Evolutionary conservation across 768 basidiomycete genomes (phyloP).

Genomic region (Pholiota microspora): DNA sequence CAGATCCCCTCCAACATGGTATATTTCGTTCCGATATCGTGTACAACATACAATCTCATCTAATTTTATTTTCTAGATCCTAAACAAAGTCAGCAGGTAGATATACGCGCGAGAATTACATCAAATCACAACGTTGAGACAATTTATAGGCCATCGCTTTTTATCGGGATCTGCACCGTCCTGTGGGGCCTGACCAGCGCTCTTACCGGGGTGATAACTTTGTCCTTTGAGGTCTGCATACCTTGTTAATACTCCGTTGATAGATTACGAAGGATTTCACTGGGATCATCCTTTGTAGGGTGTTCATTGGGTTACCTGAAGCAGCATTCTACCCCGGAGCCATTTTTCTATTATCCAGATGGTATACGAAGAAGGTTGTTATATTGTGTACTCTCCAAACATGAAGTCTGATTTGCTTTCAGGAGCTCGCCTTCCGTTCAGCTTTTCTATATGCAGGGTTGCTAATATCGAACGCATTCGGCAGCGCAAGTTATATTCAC

Average conservation of each 20-base stretch:
- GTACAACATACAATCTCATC: no score
- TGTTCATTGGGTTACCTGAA: conserved; percentile 66
- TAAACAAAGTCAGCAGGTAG: conserved; percentile 55
- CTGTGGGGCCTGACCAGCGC: conserved; percentile 64
- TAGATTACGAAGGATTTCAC: conserved; percentile 54
- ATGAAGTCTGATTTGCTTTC: no score
- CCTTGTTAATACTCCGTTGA: no score
- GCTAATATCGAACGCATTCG: conserved; percentile 66
- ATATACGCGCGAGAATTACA: neutral
- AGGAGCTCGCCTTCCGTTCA: conserved; percentile 68
- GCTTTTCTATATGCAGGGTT: conserved; percentile 60
- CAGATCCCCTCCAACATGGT: conserved; percentile 72
- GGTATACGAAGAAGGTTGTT: conserved; percentile 57
- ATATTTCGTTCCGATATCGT: neutral
- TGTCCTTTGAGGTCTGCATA: no score
- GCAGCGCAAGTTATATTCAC: conserved; percentile 45
- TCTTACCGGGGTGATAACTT: conserved; percentile 67
- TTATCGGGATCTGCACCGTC: conserved; percentile 59
- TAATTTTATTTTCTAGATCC: conserved; percentile 43
- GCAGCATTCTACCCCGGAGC: conserved; percentile 67
- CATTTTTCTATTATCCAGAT: conserved; percentile 45
- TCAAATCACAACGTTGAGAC: neutral
- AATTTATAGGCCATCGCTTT: conserved; percentile 53
- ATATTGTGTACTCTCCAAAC: neutral
- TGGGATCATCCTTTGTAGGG: conserved; percentile 53